phyloP scores from a whole-genome alignment of 148 eudicot species.

The Rhododendron vialii region DNA sequence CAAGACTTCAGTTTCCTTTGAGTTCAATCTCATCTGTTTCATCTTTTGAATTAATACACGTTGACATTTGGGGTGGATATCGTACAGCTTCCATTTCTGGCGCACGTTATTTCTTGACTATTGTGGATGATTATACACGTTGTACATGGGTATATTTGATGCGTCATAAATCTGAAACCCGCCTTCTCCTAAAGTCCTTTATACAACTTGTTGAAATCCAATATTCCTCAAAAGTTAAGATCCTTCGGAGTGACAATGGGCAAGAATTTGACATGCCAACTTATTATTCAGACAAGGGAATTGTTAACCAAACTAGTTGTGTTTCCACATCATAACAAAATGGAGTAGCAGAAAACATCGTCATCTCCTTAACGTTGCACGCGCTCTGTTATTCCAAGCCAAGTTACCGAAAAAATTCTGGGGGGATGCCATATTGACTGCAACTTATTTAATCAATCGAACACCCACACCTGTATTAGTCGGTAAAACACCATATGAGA shows the following conservation, averaged over 20 bases:
- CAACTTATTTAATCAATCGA: neutral
- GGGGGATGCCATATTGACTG: neutral
- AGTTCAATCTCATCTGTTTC: too few species aligned
- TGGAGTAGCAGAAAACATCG: neutral
- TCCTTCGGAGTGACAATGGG: neutral
- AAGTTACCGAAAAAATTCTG: neutral
- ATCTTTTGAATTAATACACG: too few species aligned
- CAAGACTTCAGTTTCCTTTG: neutral
- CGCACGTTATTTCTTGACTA: too few species aligned
- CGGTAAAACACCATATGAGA: neutral
- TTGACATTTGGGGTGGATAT: too few species aligned
- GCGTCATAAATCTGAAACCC: too few species aligned
- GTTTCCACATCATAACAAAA: neutral
- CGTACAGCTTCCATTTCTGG: too few species aligned
- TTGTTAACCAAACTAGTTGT: neutral
- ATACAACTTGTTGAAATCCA: neutral
- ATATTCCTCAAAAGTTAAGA: neutral
- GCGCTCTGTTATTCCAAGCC: neutral
- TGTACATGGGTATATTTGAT: too few species aligned
- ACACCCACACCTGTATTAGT: neutral
- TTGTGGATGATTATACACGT: too few species aligned
- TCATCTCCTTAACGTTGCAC: neutral
- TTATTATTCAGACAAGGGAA: neutral
- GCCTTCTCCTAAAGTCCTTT: too few species aligned
- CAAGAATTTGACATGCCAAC: neutral